Evolutionary conservation across 768 basidiomycete genomes (phyloP).

Genomic region (Lactarius tabidus): DNA sequence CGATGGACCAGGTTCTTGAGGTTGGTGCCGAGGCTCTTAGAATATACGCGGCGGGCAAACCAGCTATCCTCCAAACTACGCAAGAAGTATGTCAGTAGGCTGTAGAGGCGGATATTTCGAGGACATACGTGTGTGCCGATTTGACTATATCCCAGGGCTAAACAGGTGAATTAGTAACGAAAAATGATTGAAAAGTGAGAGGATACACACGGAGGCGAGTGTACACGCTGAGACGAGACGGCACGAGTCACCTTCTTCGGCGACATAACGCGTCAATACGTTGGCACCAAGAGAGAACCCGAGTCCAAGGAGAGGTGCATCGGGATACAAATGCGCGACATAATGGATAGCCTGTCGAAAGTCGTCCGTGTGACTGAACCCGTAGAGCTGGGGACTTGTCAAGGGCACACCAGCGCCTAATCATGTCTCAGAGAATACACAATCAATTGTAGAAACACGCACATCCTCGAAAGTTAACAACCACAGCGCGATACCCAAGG

Average conservation of each 20-base stretch:
- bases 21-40: conserved; percentile 76
- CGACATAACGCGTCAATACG: conserved; percentile 83
- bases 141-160: conserved; percentile 47
- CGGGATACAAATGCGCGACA: conserved; percentile 66
- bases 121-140: conserved; percentile 34
- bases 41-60: conserved; percentile 62
- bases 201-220: conserved; percentile 62
- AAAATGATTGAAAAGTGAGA: conserved; percentile 18
- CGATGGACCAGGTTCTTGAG: conserved; percentile 54
- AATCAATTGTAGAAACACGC: conserved; percentile 28
- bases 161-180: conserved; percentile 6
- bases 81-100: not conserved
- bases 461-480: conserved; percentile 94
- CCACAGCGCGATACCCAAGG: conserved; percentile 83
- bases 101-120: conserved; percentile 6
- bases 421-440: not conserved
- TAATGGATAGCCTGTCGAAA: conserved; percentile 75
- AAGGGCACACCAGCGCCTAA: conserved; percentile 7
- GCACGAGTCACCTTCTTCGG: conserved; percentile 69
- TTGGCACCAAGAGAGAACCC: conserved; percentile 95
- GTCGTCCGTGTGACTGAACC: conserved; percentile 87
- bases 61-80: conserved; percentile 53
- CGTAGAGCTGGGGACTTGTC: conserved; percentile 58
- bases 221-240: conserved; percentile 63
- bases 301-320: conserved; percentile 77